Conservation (phyloP, 441 rosid genomes). For the Populus hybrid region DNA sequence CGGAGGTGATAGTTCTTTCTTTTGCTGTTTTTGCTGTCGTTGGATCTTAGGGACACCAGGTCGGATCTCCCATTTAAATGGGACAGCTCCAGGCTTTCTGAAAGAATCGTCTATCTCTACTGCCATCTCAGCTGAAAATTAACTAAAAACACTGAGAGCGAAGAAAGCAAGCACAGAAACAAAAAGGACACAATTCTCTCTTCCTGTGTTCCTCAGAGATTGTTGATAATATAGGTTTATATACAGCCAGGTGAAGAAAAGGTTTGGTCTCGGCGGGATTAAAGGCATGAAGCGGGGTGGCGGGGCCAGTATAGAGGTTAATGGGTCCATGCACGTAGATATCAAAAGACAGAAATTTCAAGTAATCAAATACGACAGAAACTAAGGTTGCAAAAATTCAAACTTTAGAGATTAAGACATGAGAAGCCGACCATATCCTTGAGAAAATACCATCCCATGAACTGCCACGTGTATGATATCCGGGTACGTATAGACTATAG, state of each 20-base stretch:
- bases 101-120: slow-evolving; percentile 68
- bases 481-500: neutral
- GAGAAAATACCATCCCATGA: neutral
- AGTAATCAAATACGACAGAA: neutral
- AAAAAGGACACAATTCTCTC: neutral
- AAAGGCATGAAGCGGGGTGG: slow-evolving; percentile 58
- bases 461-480: neutral
- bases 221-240: slow-evolving; percentile 18
- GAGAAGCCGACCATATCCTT: neutral
- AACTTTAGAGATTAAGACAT: neutral
- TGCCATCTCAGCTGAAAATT: neutral
- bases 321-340: slow-evolving; percentile 20
- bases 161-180: neutral
- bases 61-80: slow-evolving; percentile 97
- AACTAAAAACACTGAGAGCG: neutral
- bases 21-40: slow-evolving; percentile 15
- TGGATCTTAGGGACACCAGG: slow-evolving; percentile 89
- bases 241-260: neutral
- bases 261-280: slow-evolving; percentile 53
- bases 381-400: neutral
- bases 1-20: slow-evolving; percentile 16
- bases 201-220: neutral
- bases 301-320: slow-evolving; percentile 39
- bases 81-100: slow-evolving; percentile 70
- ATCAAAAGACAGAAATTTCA: neutral